Evolutionary conservation across 1,139 yeast genomes (phyloP).

Genomic region (Suhomyces bolitotheri): DNA sequence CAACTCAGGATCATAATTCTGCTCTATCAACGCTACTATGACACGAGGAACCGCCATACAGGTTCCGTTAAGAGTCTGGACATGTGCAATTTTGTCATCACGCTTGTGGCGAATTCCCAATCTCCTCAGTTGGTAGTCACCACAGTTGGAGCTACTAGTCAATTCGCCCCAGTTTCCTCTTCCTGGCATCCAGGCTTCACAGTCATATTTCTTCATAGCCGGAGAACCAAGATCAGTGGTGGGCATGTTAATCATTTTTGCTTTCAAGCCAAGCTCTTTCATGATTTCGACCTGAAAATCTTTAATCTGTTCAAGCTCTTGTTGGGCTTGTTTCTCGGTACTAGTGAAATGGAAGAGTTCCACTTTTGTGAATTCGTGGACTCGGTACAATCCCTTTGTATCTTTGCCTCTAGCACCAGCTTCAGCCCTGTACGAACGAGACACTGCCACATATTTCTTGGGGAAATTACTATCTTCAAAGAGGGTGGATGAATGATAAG

Average conservation of each 20-base stretch:
- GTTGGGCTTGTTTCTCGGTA: conserved; percentile 41
- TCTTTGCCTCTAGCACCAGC: conserved; percentile 97
- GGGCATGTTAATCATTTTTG: conserved; percentile 87
- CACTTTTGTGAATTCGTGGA: conserved; percentile 97
- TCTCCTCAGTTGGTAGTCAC: conserved; percentile 87
- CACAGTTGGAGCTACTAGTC: conserved; percentile 88
- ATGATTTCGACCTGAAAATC: conserved; percentile 67
- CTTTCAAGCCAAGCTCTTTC: conserved; percentile 68
- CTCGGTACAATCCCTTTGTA: conserved; percentile 89
- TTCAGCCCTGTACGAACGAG: conserved; percentile 90
- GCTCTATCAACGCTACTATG: conserved; percentile 84
- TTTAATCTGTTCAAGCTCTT: conserved; percentile 61
- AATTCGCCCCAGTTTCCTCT: conserved; percentile 92
- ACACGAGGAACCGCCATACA: conserved; percentile 95
- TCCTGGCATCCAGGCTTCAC: conserved; percentile 99
- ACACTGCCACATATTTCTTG: conserved; percentile 70
- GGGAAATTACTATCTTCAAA: conserved; percentile 42
- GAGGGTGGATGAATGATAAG: conserved; percentile 46
- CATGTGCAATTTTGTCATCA: conserved; percentile 46
- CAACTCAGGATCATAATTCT: conserved; percentile 62
- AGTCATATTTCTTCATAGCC: conserved; percentile 87
- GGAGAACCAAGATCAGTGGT: conserved; percentile 91
- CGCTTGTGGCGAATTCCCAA: conserved; percentile 61
- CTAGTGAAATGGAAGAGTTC: conserved; percentile 85
- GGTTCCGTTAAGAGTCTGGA: conserved; percentile 90